Evolutionary conservation across 1,139 yeast species (phyloP), one percentile per base, ranked within the genome.

Genomic region (Sugiyamaella paludigena): DNA sequence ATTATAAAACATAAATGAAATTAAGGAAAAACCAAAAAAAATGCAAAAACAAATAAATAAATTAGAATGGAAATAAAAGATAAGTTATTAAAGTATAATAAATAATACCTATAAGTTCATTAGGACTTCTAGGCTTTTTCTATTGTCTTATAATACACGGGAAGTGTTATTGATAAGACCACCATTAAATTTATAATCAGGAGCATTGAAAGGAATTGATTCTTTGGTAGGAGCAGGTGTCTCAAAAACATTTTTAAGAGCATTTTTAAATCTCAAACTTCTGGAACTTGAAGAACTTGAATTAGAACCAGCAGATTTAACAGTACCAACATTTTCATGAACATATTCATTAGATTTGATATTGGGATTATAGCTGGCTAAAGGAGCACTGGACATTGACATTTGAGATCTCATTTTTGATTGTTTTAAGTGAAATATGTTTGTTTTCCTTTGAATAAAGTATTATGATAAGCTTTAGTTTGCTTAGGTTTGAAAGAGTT

Each of bases 131-230:
- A 19, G 3, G 24, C 24, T 19, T 19, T 19, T 19, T n/a, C 10
- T 24, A 29, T 4, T 38, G 36, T 4, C 10, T 42, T 42, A 42
- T 35, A 42, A 42, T 29, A 42, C 40, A 42, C 45, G 45, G 34
- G 40, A 29, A 35, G 28, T 42, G 34, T 35, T 30, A 11, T 39
- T 35, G 19, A 42, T 40, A 13, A 40, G 15, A 24, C 31, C 28
- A 11, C 19, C 30, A 35, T 35, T 35, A 19, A 35, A 40, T 34
- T 42, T 42, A 24, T 42, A 42, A 35, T 42, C 45, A 35, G 45
- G 45, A 27, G 45, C 28, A 19, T 42, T 42, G 36, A 39, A 42
- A 29, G 40, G 26, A 13, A 8, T 24, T 7, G 45, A 41, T 12
- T 19, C 38, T 4, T 34, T 13, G 24, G 24, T 19, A 7, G 34